These are phyloP conservation scores for Neurospora sp. DNA, from an alignment of 495 filamentous ascomycete genomes.

Conservation along the genomic window DNA sequence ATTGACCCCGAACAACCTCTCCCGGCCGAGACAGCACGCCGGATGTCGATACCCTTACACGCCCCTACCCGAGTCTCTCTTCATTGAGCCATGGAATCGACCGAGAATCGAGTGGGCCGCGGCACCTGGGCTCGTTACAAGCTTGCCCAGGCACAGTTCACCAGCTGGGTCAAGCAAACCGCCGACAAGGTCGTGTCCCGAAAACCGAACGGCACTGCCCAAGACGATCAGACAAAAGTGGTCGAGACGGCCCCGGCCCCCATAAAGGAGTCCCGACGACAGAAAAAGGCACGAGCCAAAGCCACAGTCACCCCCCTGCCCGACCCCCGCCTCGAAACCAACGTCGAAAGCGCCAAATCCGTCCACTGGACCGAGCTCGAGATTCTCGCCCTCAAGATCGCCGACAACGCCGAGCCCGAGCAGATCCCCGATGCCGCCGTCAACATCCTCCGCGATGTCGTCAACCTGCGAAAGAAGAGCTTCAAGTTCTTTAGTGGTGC, in stretches of 20 bases:
- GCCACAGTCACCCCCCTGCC: not conserved
- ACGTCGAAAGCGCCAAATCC: constrained; percentile 1
- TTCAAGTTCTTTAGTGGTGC: constrained; percentile 12
- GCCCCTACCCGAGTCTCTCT: not conserved
- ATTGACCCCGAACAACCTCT: not conserved
- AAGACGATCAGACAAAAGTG: not conserved
- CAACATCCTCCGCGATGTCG: constrained; percentile 19
- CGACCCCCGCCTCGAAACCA: not conserved
- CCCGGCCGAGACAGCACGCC: not conserved
- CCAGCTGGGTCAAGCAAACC: constrained; percentile 20
- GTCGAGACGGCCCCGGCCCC: not conserved
- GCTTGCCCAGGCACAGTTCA: constrained; percentile 21
- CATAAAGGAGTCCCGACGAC: not conserved
- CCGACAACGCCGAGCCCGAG: constrained; percentile 12
- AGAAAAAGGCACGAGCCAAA: constrained; percentile 7
- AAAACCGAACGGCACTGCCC: not conserved
- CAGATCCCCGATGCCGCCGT: constrained; percentile 15
- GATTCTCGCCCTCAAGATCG: constrained; percentile 9
- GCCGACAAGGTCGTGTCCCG: constrained; percentile 4
- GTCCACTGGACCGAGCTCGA: constrained; percentile 17
- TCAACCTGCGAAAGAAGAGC: constrained; percentile 18
- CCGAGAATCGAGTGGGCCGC: constrained; percentile 2
- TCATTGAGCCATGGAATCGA: not conserved
- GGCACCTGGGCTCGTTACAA: constrained; percentile 17
- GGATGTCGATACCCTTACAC: not conserved